Conservation (phyloP, 352 stramenopile species). For the Pilasporangium apinafurcum region DNA sequence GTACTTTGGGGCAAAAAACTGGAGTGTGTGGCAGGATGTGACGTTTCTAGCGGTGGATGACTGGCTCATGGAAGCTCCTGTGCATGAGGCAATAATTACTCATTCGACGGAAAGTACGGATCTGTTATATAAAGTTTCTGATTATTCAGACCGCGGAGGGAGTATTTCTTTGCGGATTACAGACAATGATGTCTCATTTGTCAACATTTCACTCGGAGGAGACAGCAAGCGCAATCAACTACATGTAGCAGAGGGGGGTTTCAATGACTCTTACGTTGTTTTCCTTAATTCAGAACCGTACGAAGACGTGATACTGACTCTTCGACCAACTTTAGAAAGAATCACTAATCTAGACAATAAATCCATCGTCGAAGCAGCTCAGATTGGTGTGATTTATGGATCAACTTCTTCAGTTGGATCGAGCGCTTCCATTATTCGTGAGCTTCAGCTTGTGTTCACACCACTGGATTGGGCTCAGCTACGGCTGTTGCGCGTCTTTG, state of each 20-base stretch:
- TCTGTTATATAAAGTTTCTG: slow-evolving; percentile 23
- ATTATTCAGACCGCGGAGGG: slow-evolving; percentile 20
- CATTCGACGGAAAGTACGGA: slow-evolving; percentile 43
- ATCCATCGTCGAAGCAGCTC: slow-evolving; percentile 12
- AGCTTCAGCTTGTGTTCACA: slow-evolving; percentile 50
- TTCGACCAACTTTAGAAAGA: slow-evolving; percentile 28
- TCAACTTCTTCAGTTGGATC: slow-evolving; percentile 9
- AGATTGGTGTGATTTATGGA: slow-evolving; percentile 19
- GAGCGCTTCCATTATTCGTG: slow-evolving; percentile 8
- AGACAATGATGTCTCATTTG: slow-evolving; percentile 57
- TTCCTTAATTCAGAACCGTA: slow-evolving; percentile 58
- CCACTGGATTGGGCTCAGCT: slow-evolving; percentile 48
- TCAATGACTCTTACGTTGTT: slow-evolving; percentile 71
- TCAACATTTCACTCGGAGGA: slow-evolving; percentile 46
- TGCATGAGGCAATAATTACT: slow-evolving; percentile 46
- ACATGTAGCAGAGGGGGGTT: slow-evolving; percentile 63
- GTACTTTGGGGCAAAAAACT: slow-evolving; percentile 55
- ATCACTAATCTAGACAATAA: slow-evolving; percentile 32
- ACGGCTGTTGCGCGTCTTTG: slow-evolving; percentile 41
- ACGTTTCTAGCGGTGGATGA: slow-evolving; percentile 57
- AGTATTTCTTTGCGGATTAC: slow-evolving; percentile 35
- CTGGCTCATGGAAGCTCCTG: slow-evolving; percentile 34
- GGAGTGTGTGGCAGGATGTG: slow-evolving; percentile 57
- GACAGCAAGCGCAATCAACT: slow-evolving; percentile 18
- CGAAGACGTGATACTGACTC: slow-evolving; percentile 38